A percentile compares a stretch with the other conserved stretches of the same genome.
These are phyloP conservation scores for Bacterosira constricta DNA, from an alignment of 108 stramenopile species.

Conservation along the genomic window DNA sequence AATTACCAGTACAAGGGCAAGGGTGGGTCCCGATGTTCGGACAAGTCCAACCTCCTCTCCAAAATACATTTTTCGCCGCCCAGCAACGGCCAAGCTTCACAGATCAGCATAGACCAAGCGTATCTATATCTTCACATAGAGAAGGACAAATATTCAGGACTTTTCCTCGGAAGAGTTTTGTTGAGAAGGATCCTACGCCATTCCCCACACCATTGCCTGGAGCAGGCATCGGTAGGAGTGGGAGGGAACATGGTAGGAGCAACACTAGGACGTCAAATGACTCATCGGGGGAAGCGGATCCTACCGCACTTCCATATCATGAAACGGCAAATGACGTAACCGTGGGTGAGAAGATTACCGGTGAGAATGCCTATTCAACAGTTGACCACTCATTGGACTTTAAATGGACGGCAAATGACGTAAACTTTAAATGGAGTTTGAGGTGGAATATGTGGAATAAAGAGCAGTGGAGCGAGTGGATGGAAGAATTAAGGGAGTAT, in stretches of 20 bases:
- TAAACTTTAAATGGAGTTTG: conserved; percentile 33
- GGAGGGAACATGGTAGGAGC: neutral
- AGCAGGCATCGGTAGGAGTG: neutral
- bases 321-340: neutral
- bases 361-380: neutral
- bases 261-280: neutral
- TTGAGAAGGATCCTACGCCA: neutral
- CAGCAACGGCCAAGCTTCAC: neutral
- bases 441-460: conserved; percentile 14
- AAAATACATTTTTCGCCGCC: too few species aligned
- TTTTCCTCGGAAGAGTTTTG: conserved; percentile 1
- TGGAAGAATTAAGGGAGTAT: conserved; percentile 31
- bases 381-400: neutral
- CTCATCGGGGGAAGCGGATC: conserved; percentile 25
- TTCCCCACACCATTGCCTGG: neutral
- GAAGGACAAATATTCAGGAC: neutral
- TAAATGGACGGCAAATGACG: conserved; percentile 1
- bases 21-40: too few species aligned
- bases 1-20: too few species aligned
- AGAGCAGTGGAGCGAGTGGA: conserved; percentile 19
- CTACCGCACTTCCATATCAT: conserved; percentile 7
- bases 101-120: neutral
- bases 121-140: neutral
- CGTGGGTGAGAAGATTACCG: neutral
- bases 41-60: too few species aligned